These are phyloP conservation scores for Plasmodium coatneyi DNA, from an alignment of 169 alveolate genomes.

Conservation along the genomic window DNA sequence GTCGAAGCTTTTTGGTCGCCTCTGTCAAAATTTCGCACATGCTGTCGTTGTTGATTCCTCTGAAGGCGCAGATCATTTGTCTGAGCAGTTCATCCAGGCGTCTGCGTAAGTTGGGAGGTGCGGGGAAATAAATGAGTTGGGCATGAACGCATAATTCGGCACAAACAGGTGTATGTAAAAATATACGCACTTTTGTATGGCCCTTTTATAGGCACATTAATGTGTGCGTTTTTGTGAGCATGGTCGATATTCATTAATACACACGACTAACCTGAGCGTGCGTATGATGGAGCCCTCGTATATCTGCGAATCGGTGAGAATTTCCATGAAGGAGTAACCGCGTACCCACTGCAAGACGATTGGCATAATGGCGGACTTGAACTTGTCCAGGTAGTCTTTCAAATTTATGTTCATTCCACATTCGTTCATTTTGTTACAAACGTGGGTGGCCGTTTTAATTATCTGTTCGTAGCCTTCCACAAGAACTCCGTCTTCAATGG, in stretches of 20 bases:
- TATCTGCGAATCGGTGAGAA: constrained; percentile 93
- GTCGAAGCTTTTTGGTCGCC: constrained; percentile 93
- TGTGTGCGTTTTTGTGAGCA: background rate
- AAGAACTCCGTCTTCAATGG: constrained; percentile 81
- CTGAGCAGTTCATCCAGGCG: constrained; percentile 98
- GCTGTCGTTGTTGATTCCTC: constrained; percentile 95
- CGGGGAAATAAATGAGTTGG: background rate
- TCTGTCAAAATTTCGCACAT: constrained; percentile 94
- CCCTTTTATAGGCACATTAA: background rate
- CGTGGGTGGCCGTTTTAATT: constrained; percentile 85
- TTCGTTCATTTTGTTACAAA: constrained; percentile 90
- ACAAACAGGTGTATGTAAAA: too few relatives aligned
- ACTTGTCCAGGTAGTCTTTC: constrained; percentile 91
- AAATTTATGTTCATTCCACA: constrained; percentile 89
- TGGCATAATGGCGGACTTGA: constrained; percentile 95
- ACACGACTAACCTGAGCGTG: constrained; percentile 81
- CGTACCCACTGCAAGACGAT: constrained; percentile 96
- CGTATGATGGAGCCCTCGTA: constrained; percentile 98
- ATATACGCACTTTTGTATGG: background rate
- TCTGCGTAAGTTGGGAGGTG: constrained; percentile 77
- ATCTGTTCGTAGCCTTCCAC: constrained; percentile 81
- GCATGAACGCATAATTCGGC: background rate
- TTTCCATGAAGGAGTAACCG: constrained; percentile 95
- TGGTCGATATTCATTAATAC: background rate
- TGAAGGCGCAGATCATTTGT: constrained; percentile 96